Conservation (phyloP, 345 rosid genomes). For the Theobroma cacao region DNA sequence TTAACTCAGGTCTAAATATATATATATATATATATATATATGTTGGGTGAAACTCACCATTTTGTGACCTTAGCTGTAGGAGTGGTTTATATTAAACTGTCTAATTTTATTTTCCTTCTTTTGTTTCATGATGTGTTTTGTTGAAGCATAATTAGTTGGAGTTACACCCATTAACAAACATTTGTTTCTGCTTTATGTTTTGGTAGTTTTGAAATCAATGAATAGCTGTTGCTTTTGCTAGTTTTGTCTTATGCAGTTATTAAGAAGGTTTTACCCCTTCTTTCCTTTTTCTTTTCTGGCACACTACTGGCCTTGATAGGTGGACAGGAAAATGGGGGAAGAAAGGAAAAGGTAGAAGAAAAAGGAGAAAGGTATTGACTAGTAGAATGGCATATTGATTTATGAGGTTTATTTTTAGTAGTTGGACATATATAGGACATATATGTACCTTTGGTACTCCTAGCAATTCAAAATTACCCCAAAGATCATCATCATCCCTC, state of each 20-base stretch:
- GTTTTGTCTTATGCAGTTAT: not conserved
- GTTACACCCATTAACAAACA: conserved; percentile 11
- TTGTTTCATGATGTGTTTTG: not conserved
- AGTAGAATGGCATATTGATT: not conserved
- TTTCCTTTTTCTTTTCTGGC: not conserved
- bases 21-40: too few relatives aligned
- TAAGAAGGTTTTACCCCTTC: not conserved
- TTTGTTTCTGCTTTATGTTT: not conserved
- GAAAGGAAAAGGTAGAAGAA: not conserved
- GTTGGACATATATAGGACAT: not conserved
- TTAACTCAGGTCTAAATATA: conserved; percentile 4
- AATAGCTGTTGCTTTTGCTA: not conserved
- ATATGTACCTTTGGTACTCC: not conserved
- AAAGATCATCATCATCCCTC: too few relatives aligned
- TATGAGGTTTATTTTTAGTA: not conserved
- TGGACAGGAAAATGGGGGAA: not conserved
- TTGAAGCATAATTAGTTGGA: not conserved
- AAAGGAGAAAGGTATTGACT: not conserved
- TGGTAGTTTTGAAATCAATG: conserved; percentile 1
- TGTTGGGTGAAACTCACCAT: not conserved
- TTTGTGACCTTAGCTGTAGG: conserved; percentile 9
- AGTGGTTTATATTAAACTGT: not conserved
- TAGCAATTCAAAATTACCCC: not conserved
- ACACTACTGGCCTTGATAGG: not conserved
- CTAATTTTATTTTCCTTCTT: not conserved